Evolutionary conservation across 2,329 filamentous ascomycete species (phyloP).

Genomic region (Macrophomina pseudophaseolina): DNA sequence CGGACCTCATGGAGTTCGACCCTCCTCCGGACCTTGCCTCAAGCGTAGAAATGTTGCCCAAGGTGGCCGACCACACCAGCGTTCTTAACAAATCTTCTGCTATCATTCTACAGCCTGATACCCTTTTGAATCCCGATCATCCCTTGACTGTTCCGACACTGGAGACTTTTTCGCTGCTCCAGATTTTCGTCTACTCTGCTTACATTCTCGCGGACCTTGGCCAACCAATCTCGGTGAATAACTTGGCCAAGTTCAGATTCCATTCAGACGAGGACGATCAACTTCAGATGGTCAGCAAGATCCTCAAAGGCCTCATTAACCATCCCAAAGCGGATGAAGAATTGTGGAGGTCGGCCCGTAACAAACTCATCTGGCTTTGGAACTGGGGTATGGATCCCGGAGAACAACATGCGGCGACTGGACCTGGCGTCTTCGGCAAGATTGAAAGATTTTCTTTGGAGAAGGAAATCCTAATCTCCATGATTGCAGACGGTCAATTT

Average conservation of each 20-base stretch:
- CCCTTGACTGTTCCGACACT: constrained; percentile 66
- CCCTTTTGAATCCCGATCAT: constrained; percentile 65
- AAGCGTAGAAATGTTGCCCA: constrained; percentile 49
- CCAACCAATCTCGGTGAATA: constrained; percentile 47
- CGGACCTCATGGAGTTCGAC: constrained; percentile 65
- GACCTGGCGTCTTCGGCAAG: constrained; percentile 60
- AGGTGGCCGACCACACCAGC: constrained; percentile 44
- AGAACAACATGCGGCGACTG: constrained; percentile 41
- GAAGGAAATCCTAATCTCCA: constrained; percentile 70
- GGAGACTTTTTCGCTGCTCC: constrained; percentile 63
- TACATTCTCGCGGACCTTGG: constrained; percentile 50
- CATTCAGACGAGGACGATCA: constrained; percentile 69
- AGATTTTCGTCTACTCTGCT: constrained; percentile 63
- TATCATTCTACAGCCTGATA: constrained; percentile 47
- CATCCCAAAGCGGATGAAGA: constrained; percentile 64
- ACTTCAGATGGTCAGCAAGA: constrained; percentile 60
- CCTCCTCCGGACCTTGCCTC: constrained; percentile 56
- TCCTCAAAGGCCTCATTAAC: constrained; percentile 61
- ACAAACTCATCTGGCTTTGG: constrained; percentile 74
- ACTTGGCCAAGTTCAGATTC: constrained; percentile 65
- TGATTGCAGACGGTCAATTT: constrained; percentile 53
- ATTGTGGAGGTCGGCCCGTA: constrained; percentile 65
- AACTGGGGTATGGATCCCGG: constrained; percentile 66
- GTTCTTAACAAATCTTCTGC: constrained; percentile 39
- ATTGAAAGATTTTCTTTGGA: constrained; percentile 69